Evolutionary conservation across 2,329 filamentous ascomycete genomes (phyloP).

Genomic region (Knoxdaviesia capensis): DNA sequence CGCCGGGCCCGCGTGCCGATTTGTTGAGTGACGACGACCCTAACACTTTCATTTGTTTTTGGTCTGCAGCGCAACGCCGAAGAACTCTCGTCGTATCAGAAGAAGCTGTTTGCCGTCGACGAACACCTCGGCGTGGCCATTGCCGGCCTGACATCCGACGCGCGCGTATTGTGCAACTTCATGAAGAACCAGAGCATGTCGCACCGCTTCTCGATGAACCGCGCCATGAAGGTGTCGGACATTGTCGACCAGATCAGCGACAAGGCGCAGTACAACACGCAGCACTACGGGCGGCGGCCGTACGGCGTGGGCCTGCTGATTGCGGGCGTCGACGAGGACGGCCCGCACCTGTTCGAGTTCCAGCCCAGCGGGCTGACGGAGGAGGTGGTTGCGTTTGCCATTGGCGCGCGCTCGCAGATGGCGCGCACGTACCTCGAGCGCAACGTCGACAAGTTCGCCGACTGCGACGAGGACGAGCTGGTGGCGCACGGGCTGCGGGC

Average conservation of each 20-base stretch:
- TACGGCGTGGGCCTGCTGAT: conserved; percentile 81
- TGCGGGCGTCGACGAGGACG: conserved; percentile 80
- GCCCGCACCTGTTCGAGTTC: conserved; percentile 95
- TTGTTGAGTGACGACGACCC: neutral
- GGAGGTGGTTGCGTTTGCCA: conserved; percentile 92
- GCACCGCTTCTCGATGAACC: conserved; percentile 88
- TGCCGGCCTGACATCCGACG: conserved; percentile 90
- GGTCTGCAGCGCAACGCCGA: conserved; percentile 72
- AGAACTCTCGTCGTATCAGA: conserved; percentile 98
- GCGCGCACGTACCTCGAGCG: conserved; percentile 91
- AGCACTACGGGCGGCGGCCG: conserved; percentile 80
- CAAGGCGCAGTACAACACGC: conserved; percentile 93
- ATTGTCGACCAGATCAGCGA: conserved; percentile 86
- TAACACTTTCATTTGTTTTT: neutral
- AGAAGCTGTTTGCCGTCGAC: conserved; percentile 95
- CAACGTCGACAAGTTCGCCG: conserved; percentile 67
- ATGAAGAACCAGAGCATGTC: conserved; percentile 99
- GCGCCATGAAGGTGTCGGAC: conserved; percentile 73
- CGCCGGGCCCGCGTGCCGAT: neutral
- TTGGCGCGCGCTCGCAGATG: conserved; percentile 93
- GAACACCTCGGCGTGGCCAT: conserved; percentile 91
- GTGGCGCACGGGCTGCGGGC: conserved; percentile 79
- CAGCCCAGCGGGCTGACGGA: conserved; percentile 90
- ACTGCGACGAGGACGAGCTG: conserved; percentile 62
- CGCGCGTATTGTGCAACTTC: conserved; percentile 98